Base-by-base conservation (phyloP, 495 filamentous ascomycete species). In the Talaromyces liani region DNA sequence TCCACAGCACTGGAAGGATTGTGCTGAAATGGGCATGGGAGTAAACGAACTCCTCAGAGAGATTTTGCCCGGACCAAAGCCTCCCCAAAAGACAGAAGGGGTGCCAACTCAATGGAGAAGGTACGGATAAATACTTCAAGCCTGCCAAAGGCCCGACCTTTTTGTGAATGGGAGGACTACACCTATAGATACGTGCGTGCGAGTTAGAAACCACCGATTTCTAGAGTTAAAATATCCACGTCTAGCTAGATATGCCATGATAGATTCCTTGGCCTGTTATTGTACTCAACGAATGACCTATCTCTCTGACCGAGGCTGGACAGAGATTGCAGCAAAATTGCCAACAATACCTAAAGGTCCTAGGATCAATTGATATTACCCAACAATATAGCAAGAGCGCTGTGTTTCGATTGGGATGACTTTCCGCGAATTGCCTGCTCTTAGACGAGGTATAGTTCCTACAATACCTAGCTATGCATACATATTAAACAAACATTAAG, bases 1-100 rank as follows among this genome's bases (percentile, higher is more conserved):
- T 36, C 60, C 60, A 20, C 39, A 41, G 25, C 60, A 62, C 20
- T 62, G 60, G 60, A 62, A 62, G 47, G 39, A 62, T 20, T 62
- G 60, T 36, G 25, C 29, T 31, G 41, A 62, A 36, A 53, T 51
- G 47, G 45, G 45, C 24, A 18, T 62, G n/a, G 59, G 60, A 24
- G 60, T 62, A 3, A 62, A 62, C 33, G 60, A 62, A 22, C 39
- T 62, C 16, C 29, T 62, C 3, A 53, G 60, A 49, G 60, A 62
- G 47, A 53, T 62, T 14, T 62, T 62, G 27, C 60, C 60, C 0
- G 60, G 60, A 36, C 60, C 60, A 62, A 27, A 62, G n/a, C 20
- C 60, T 20, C 60, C 60, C 3, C n/a, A 29, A 27, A 14, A 31
- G 9, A 62, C 20, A 24, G 34, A 20, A 49, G 25, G 51, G 5